Evolutionary conservation across 169 alveolate genomes (phyloP).

Genomic region (Cytauxzoon felis): DNA sequence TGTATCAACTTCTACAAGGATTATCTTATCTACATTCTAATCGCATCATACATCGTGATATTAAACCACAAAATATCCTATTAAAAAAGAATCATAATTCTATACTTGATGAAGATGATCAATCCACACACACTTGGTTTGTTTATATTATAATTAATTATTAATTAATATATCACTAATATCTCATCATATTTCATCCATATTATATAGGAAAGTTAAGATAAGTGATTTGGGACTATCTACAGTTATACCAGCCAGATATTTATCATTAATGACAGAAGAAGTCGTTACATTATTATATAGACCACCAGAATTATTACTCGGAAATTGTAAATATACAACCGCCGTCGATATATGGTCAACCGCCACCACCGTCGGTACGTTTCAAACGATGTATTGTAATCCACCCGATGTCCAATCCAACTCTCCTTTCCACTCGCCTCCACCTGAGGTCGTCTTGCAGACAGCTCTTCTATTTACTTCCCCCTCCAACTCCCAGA

Average conservation of each 20-base stretch:
- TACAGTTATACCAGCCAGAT: slow-evolving; percentile 63
- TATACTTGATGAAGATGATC: slow-evolving; percentile 15
- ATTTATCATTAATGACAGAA: slow-evolving; percentile 66
- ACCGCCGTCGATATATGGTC: slow-evolving; percentile 77
- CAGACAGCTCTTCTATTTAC: too few relatives aligned
- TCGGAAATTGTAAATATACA: slow-evolving; percentile 62
- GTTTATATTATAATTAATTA: background rate
- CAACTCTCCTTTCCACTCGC: too few relatives aligned
- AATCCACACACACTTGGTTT: slow-evolving; percentile 50
- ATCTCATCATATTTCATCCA: background rate
- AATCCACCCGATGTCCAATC: too few relatives aligned
- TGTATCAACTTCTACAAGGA: slow-evolving; percentile 73
- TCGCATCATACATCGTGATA: slow-evolving; percentile 73
- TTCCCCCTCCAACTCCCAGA: too few relatives aligned
- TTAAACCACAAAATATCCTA: slow-evolving; percentile 76
- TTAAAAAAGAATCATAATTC: slow-evolving; percentile 52
- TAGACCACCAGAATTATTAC: slow-evolving; percentile 75
- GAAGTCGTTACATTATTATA: slow-evolving; percentile 75
- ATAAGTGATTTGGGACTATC: slow-evolving; percentile 74
- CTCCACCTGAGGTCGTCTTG: too few relatives aligned
- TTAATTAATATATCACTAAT: background rate
- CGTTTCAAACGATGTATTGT: too few relatives aligned
- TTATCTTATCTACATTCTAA: slow-evolving; percentile 65
- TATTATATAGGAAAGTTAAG: slow-evolving; percentile 59
- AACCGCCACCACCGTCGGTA: slow-evolving; percentile 69